Base-by-base conservation (phyloP, 2,329 filamentous ascomycete genomes). In the Calonectria pseudoreteaudii region DNA sequence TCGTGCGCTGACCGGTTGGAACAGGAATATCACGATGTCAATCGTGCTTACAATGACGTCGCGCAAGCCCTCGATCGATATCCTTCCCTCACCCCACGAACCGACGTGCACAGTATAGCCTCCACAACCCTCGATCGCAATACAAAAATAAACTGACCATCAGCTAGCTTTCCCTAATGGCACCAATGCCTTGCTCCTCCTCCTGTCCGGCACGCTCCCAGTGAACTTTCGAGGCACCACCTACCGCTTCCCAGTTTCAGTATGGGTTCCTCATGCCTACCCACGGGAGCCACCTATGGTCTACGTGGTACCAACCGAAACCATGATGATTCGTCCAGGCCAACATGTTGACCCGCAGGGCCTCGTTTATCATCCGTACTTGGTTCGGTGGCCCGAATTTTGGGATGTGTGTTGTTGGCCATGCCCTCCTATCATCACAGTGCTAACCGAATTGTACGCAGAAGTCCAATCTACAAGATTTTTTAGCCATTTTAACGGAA, bases 311-410 rank as follows among this genome's bases (percentile, higher is more conserved):
- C 96, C 97, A 3, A 95, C 94, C 7, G 93, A 94, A 77, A 94
- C 92, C 76, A 98, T 99, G 95, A 86, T 94, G 77, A 93, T 99
- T 52, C 91, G 96, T 26, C 95, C 96, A 0, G 97, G 97, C 0
- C 97, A 99, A 82, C 95, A 99, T 87, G 95, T 99, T 74, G 95
- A 97, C 81, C 93, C 94, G 7, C 96, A 98, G 81, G 97, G 97
- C 31, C 93, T 94, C 83, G 91, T 98, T 76, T 99, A 98, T 83
- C 97, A 99, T 83, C 97, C 97, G 47, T 99, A 98, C 83, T 87
- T 99, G 60, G 94, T 95, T 38, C 93, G 95, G 75, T 99, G 97
- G 97, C 87, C 90, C 38, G 92, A 95, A 77, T 96, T 94, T 79
- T 97, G 94, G 94, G 95, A 98, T 91, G 95, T 97, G 84, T 87